Base-by-base conservation (phyloP, 176 grass and related monocot species). In the bread wheat (Triticum aestivum) region DNA sequence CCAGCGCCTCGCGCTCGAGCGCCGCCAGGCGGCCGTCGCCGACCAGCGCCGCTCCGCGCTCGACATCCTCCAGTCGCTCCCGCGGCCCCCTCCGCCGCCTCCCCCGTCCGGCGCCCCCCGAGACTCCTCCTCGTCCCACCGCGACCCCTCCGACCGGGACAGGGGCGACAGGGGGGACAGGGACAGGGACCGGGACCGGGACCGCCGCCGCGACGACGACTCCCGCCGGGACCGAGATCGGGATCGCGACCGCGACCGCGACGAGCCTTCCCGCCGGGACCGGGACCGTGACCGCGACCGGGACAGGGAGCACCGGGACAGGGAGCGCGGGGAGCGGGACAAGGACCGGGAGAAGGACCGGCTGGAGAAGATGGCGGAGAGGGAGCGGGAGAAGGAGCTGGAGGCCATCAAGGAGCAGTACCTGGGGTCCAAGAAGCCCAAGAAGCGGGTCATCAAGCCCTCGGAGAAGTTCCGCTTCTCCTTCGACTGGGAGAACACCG, bases 381-480 rank as follows among this genome's bases (percentile, higher is more conserved):
- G 96, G 42, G 96, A 98, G 91, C 90, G 88, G 12, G 91, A 90
- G 54, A 98, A 98, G 83, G 93, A 98, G 88, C 86, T 98, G 17
- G 96, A 98, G 1, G 83, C 93, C 6, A 98, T 98, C 68, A 98
- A 98, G 89, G 93, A 98, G 85, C 96, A 98, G 84, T 98, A 98
- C 41, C 86, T 95, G 70, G 96, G 96, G 6, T 98, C 91, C 33
- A 98, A 98, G 79, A 98, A 95, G 45, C 96, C 96, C 44, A 95
- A 98, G 89, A 98, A 98, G 80, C 77, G 96, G 33, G 96, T 98
- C 29, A 95, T 98, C 77, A 98, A 94, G 86, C 96, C 96, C 45
- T 95, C 93, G 1, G 96, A 98, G 90, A 98, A 98, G 78, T 98
- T 98, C 78, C 91, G 96, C 24, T 98, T 98, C 86, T 98, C 96